Base-by-base conservation (phyloP, 2,329 filamentous ascomycete genomes). In the Helotiales sp. region DNA sequence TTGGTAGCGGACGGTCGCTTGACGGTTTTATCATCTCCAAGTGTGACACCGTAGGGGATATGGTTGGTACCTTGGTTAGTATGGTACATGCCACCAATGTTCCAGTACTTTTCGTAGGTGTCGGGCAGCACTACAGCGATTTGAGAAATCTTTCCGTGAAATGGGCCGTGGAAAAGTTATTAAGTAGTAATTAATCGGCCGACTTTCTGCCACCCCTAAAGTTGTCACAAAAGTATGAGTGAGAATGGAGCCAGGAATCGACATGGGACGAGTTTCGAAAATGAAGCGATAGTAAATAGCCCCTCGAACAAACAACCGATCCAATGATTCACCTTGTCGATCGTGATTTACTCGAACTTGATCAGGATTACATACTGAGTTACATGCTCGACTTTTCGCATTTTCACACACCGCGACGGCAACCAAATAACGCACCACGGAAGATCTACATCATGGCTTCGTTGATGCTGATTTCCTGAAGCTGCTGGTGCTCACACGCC, bases 21-120 rank as follows among this genome's bases (percentile, higher is more conserved):
- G 96, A 99, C 80, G 96, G 96, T 6, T 99, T 99, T 80, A 97
- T 99, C 77, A 97, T 99, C 74, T 95, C 91, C 68, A 99, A 99
- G 81, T 98, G 96, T 79, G 96, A 99, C 81, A 99, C 96, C 0
- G 96, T 99, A 43, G 96, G 96, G n/a, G 95, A 97, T 81, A 98
- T 98, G 94, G 78, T 81, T 64, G 79, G 90, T 1, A 97, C 95
- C 2, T 83, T 99, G 70, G 96, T 99, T 70, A 97, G 93, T 78
- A 95, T 99, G 84, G 95, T 99, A 45, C 95, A 98, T 81, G 95
- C 96, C 2, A 99, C 96, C 3, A 93, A 95, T 30, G 96, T 99
- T 54, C 96, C 96, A 0, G 93, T 99, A 22, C 86, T 98, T 11
- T 99, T 99, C 77, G 86, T 99, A 72, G 96, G 90, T 65, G 87